Percentiles rank a stretch among this genome's conserved stretches.
Conservation (phyloP, 2,329 filamentous ascomycete genomes). For the Xylaria multiplex region DNA sequence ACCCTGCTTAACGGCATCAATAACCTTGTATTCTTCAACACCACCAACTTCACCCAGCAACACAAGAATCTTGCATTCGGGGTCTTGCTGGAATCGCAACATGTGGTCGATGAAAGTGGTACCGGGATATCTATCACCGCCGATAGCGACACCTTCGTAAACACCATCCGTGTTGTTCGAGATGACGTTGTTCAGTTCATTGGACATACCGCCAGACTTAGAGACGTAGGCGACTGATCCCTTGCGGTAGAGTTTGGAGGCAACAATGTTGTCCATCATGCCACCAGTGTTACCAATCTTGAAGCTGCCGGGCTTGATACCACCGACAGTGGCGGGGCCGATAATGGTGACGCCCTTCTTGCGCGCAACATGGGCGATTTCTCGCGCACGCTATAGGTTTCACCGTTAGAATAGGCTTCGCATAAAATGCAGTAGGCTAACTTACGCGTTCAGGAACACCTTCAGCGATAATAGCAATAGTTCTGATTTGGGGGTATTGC, state of each 20-base stretch:
- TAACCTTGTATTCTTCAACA: constrained; percentile 99
- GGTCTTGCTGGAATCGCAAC: constrained; percentile 94
- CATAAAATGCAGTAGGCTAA: constrained; percentile 41
- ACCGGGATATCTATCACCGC: constrained; percentile 97
- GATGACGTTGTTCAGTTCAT: constrained; percentile 99
- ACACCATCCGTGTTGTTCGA: constrained; percentile 96
- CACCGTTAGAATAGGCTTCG: constrained; percentile 43
- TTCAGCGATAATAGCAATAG: constrained; percentile 99
- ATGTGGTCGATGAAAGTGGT: constrained; percentile 99
- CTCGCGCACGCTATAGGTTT: constrained; percentile 80
- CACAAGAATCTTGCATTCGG: constrained; percentile 96
- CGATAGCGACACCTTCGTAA: constrained; percentile 98
- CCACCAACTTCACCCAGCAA: constrained; percentile 98
- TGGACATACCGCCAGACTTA: constrained; percentile 99
- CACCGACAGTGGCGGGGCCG: constrained; percentile 96
- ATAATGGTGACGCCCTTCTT: constrained; percentile 99
- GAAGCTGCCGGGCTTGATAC: constrained; percentile 99
- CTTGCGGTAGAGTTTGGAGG: constrained; percentile 99
- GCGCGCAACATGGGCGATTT: constrained; percentile 95
- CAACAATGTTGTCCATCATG: constrained; percentile 99
- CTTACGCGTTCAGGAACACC: constrained; percentile 97
- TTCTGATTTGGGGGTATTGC: constrained; percentile 96
- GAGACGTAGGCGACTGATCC: constrained; percentile 99
- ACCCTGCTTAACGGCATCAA: constrained; percentile 95
- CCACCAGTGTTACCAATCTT: constrained; percentile 99